Evolutionary conservation across 1,284 basidiomycete genomes (phyloP), one percentile per base, ranked within the genome.

Genomic region (Apiotrichum mycotoxinovorans): DNA sequence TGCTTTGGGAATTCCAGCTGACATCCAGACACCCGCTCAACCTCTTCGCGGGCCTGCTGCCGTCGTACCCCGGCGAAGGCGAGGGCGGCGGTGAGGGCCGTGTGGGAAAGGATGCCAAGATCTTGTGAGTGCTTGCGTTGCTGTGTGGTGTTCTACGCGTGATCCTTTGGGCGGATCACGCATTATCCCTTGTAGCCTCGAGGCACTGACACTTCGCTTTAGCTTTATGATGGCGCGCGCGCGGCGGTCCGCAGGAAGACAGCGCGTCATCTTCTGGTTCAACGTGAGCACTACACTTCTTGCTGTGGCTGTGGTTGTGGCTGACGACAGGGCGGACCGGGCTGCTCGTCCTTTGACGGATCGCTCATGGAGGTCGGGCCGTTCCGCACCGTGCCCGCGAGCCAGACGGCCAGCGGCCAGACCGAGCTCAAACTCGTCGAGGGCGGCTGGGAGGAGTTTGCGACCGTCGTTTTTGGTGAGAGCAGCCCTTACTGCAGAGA

Each of bases 361-460:
- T 82, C 93, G 34, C 88, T 99, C 86, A 96, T 99, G 93, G 95
- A 99, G 71, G 82, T 95, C 22, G 95, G 95, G 0, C 94, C 95
- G 4, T 95, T 93, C 84, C 81, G 87, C 55, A 81, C 87, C 65
- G 87, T 75, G 23, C 73, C 71, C 10, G 66, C 65, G 3, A 51
- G 56, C 26, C 67, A 70, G 60, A 73, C 70, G 3, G 58, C 58
- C 34, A 70, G 68, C 9, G 86, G 85, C 8, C 80, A 87, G n/a
- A 88, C 88, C 25, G 86, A 87, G 17, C 81, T 97, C 57, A 84
- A 84, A 62, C 84, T 86, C 52, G 81, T 85, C 9, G 87, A 94
- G 35, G 93, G 92, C 26, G 93, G 93, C 8, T 99, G 95, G 95
- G 95, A 98, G 74, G 96, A 98, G 75, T 98, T 95, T 71, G 88